Evolutionary conservation across 495 filamentous ascomycete species (phyloP).

Genomic region (Staphylotrichum longicolle): DNA sequence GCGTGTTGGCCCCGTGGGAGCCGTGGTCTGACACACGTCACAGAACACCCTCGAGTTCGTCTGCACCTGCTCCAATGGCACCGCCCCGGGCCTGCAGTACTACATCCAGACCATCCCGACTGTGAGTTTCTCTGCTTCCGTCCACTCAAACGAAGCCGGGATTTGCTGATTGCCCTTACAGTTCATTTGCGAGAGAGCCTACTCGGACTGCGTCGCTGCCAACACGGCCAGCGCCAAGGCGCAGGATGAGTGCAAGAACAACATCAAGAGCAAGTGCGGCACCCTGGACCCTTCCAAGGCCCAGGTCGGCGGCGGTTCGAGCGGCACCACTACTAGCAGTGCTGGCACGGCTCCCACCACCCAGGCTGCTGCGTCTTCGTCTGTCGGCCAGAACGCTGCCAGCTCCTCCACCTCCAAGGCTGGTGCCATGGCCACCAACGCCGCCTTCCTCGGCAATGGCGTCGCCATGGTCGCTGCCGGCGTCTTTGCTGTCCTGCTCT

Average conservation of each 20-base stretch:
- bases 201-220: slow-evolving; percentile 29
- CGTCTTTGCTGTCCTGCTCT: slow-evolving; percentile 38
- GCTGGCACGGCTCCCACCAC: slow-evolving; percentile 17
- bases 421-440: slow-evolving; percentile 28
- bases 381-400: slow-evolving; percentile 15
- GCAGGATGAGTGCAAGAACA: slow-evolving; percentile 36
- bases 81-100: slow-evolving; percentile 38
- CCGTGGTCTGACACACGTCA: slow-evolving; percentile 15
- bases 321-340: slow-evolving; percentile 7
- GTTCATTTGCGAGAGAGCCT: slow-evolving; percentile 38
- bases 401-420: slow-evolving; percentile 16
- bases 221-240: slow-evolving; percentile 26
- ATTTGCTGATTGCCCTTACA: slow-evolving; percentile 10
- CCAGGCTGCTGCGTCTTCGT: slow-evolving; percentile 6
- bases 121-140: slow-evolving; percentile 22
- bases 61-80: slow-evolving; percentile 37
- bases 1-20: neutral
- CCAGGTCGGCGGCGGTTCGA: slow-evolving; percentile 6
- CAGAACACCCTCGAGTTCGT: slow-evolving; percentile 32
- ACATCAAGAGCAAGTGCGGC: slow-evolving; percentile 38
- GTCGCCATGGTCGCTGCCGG: slow-evolving; percentile 35
- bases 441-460: slow-evolving; percentile 31
- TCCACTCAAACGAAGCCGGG: neutral
- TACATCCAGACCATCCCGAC: slow-evolving; percentile 40
- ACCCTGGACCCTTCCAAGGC: slow-evolving; percentile 35